Evolutionary conservation across 169 alveolate genomes (phyloP), one percentile per base, ranked within the genome.

Genomic region (Prorocentrum cordatum): DNA sequence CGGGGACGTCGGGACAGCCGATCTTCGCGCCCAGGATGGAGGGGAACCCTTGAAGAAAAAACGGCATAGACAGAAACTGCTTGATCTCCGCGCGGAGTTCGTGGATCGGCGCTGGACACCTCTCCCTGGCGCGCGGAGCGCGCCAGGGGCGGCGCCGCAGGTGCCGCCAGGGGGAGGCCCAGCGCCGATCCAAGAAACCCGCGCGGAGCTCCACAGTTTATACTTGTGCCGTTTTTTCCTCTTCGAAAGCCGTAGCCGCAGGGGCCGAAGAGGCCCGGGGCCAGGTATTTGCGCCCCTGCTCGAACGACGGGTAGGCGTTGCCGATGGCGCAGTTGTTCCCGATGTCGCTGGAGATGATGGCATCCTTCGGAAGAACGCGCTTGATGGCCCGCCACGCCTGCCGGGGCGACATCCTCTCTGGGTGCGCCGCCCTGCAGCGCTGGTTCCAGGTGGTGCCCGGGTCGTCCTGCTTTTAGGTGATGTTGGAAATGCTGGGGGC

Each of bases 341-440:
- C 85, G 29, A 75, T 75, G 85, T 75, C 85, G 3, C 71, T 50
- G 20, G 85, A 75, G 71, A 75, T 75, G 85, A 75, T 75, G 39
- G 85, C 85, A 33, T 75, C 71, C 36, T 75, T 33, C 20, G 85
- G 85, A 70, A 75, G 47, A 54, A 32, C 59, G 29, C 42, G 47
- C 85, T 50, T 75, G 85, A 75, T 75, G 71, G 85, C 85, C 12
- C 85, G 70, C 85, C 85, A 75, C 18, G 85, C 85, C 71, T 75
- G 85, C 27, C 59, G 18, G 0, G 58, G 85, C 36, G 68, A 29
- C 83, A 71, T 39, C 27, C 59, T 27, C 29, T 47, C 22, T 2
- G 61, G 61, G 61, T 47, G 24, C 29, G 85, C 85, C 16, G 31
- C 36, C 3, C 85, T 70, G 9, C 71, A 70, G 3, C 85, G 85